phyloP scores from a whole-genome alignment of 176 grass and related monocot species.

The Cenchrus fungigraminus region DNA sequence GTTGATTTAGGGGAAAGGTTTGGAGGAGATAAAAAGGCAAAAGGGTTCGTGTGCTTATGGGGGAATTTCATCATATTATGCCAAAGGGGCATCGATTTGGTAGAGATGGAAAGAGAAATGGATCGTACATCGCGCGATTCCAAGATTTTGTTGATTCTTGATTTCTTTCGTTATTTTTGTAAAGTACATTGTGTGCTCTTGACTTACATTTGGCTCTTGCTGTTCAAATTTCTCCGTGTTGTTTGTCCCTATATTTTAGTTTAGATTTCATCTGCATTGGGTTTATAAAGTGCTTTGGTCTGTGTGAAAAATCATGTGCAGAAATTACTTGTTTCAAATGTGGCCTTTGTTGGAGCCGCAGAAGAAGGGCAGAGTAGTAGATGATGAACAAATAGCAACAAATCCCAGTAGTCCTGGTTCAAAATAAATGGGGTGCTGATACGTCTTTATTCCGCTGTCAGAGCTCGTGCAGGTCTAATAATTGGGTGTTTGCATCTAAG shows the following conservation, averaged over 20 bases:
- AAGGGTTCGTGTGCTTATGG: slow-evolving; percentile 21
- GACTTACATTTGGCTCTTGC: background rate
- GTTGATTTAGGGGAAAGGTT: slow-evolving; percentile 18
- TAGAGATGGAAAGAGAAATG: background rate
- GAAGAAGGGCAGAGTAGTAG: background rate
- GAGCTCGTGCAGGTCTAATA: slow-evolving; percentile 23
- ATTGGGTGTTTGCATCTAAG: slow-evolving; percentile 29
- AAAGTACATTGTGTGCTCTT: slow-evolving; percentile 24
- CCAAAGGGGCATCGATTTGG: slow-evolving; percentile 34
- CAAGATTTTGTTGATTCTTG: slow-evolving; percentile 43
- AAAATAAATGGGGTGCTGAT: slow-evolving; percentile 12
- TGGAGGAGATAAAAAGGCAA: slow-evolving; percentile 20
- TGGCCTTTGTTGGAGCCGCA: background rate
- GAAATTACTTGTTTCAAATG: background rate
- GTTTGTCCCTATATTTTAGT: background rate
- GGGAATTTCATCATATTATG: slow-evolving; percentile 39
- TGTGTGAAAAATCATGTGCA: background rate
- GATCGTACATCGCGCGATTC: slow-evolving; percentile 46
- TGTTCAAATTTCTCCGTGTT: slow-evolving; percentile 6
- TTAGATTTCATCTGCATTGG: background rate
- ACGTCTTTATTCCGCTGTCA: slow-evolving; percentile 48
- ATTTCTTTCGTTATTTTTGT: slow-evolving; percentile 39
- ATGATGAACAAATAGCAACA: background rate
- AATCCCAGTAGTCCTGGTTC: slow-evolving; percentile 1
- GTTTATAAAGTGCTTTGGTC: background rate